Conservation (phyloP, 768 basidiomycete species). For the Auriculariales sp. region DNA sequence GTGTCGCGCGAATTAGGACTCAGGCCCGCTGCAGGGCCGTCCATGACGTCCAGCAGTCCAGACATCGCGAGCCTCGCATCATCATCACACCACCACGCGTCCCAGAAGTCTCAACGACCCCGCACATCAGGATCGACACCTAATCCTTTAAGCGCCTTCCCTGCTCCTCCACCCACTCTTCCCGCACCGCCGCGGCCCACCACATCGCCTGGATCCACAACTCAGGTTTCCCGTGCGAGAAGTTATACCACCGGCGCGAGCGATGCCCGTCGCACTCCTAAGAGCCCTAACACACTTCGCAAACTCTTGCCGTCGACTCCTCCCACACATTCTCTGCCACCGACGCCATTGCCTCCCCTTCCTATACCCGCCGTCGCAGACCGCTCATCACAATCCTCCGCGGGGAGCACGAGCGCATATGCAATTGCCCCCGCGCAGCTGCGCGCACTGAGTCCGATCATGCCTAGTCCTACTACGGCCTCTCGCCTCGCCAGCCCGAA, state of each 20-base stretch:
- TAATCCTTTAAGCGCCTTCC: not conserved
- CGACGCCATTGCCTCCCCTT: not conserved
- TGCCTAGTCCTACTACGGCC: not conserved
- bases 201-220: not conserved
- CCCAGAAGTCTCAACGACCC: not conserved
- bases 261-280: not conserved
- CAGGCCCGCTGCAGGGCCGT: no score
- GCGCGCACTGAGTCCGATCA: not conserved
- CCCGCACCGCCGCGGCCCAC: not conserved
- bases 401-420: not conserved
- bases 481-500: not conserved
- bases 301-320: not conserved
- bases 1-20: not conserved
- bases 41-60: no score
- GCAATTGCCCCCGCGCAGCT: not conserved
- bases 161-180: not conserved
- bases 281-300: not conserved
- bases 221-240: not conserved
- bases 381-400: not conserved
- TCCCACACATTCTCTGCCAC: not conserved
- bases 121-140: not conserved
- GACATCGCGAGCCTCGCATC: no score
- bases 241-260: not conserved
- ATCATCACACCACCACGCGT: no score
- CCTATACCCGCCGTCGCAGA: not conserved